Conservation (phyloP, 2,329 filamentous ascomycete genomes). For the Talaromyces pinophilus region DNA sequence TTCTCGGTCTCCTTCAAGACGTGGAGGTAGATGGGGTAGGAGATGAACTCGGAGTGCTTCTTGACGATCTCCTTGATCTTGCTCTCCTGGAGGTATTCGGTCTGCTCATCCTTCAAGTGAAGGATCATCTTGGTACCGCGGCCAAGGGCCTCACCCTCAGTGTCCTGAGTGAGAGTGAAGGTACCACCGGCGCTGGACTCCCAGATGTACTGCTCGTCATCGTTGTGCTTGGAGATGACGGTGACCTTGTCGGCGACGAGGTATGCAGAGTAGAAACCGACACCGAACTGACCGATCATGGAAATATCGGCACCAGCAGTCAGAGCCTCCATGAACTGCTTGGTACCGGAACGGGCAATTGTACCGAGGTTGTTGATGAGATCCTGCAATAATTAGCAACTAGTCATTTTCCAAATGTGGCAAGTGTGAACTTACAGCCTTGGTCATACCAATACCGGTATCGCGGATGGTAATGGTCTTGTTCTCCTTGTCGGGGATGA, state of each 20-base stretch:
- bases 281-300: conserved; percentile 99
- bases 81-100: conserved; percentile 96
- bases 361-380: conserved; percentile 99
- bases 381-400: conserved; percentile 58
- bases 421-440: conserved; percentile 73
- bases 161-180: conserved; percentile 89
- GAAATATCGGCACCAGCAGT: conserved; percentile 98
- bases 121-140: conserved; percentile 98
- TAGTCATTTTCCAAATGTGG: neutral
- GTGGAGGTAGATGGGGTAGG: conserved; percentile 99
- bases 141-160: conserved; percentile 84
- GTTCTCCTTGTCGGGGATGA: conserved; percentile 94
- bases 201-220: conserved; percentile 99
- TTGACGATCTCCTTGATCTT: conserved; percentile 99
- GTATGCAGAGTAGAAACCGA: conserved; percentile 99
- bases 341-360: conserved; percentile 97
- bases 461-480: conserved; percentile 98
- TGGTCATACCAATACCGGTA: conserved; percentile 99
- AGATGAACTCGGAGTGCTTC: conserved; percentile 99
- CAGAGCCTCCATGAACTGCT: conserved; percentile 99
- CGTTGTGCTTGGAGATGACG: conserved; percentile 98
- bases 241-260: conserved; percentile 96
- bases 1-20: conserved; percentile 99
- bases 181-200: conserved; percentile 96
- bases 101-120: conserved; percentile 99